A percentile compares a stretch with the other conserved stretches of the same genome.
phyloP scores from a whole-genome alignment of 2,329 filamentous ascomycete genomes.

The Didymella keratinophila region DNA sequence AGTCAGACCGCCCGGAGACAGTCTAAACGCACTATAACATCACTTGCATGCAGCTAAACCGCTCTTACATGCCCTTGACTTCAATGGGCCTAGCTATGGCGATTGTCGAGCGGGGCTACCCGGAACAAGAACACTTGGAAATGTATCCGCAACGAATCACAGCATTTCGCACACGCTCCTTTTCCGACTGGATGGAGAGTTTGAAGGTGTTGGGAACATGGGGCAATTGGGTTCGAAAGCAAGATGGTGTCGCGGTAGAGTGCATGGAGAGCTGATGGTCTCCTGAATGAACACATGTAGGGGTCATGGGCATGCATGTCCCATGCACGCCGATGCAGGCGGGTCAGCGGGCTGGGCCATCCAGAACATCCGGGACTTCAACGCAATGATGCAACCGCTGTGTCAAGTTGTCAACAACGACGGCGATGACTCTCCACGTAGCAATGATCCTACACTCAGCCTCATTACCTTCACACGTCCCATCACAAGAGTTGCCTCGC shows the following conservation, averaged over 20 bases:
- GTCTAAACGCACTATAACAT: constrained; percentile 27
- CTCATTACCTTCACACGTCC: background rate
- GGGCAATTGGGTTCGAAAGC: background rate
- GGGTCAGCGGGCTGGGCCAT: constrained; percentile 2
- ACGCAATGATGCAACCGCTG: constrained; percentile 4
- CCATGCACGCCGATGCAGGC: constrained; percentile 1
- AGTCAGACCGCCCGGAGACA: constrained; percentile 19
- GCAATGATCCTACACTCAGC: constrained; percentile 17
- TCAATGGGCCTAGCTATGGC: constrained; percentile 19
- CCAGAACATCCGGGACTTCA: constrained; percentile 12
- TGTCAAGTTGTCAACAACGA: constrained; percentile 20
- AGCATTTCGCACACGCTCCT: constrained; percentile 1
- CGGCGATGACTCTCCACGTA: constrained; percentile 5
- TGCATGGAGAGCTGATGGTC: constrained; percentile 1
- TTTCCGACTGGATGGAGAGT: constrained; percentile 13
- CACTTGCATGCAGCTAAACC: constrained; percentile 31
- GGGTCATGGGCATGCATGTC: constrained; percentile 6
- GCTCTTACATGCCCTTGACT: constrained; percentile 20
- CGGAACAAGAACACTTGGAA: constrained; percentile 24
- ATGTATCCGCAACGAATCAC: constrained; percentile 22
- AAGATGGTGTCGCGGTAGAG: background rate
- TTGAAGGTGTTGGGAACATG: background rate
- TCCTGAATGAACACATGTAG: constrained; percentile 4
- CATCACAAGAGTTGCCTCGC: background rate
- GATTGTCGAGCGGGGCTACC: constrained; percentile 35